phyloP scores from a whole-genome alignment of 2,329 filamentous ascomycete species.

The Botryotinia narcissicola region DNA sequence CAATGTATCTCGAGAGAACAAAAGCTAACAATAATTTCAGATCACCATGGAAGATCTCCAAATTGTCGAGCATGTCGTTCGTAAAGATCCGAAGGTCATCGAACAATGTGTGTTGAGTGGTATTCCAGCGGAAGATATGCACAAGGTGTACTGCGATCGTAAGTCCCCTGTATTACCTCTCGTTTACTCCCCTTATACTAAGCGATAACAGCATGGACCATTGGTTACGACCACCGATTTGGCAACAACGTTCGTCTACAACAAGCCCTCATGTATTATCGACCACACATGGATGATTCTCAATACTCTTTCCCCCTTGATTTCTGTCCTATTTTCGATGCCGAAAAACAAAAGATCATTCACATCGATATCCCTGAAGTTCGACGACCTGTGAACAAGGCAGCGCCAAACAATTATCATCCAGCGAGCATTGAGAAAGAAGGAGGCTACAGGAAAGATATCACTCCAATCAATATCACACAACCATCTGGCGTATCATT shows the following conservation, averaged over 20 bases:
- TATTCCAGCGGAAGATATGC: slow-evolving; percentile 78
- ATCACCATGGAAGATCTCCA: slow-evolving; percentile 91
- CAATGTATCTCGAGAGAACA: neutral
- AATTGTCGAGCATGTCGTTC: slow-evolving; percentile 71
- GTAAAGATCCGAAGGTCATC: slow-evolving; percentile 81
- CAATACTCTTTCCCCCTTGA: slow-evolving; percentile 91
- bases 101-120: slow-evolving; percentile 85
- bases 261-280: slow-evolving; percentile 94
- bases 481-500: slow-evolving; percentile 90
- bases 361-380: slow-evolving; percentile 67
- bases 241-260: slow-evolving; percentile 77
- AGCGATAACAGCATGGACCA: slow-evolving; percentile 71
- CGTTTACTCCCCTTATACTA: slow-evolving; percentile 21
- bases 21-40: slow-evolving; percentile 41
- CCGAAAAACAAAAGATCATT: slow-evolving; percentile 65
- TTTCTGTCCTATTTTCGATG: slow-evolving; percentile 89
- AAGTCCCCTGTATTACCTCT: slow-evolving; percentile 39
- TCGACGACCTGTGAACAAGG: slow-evolving; percentile 70
- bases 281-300: slow-evolving; percentile 78
- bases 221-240: slow-evolving; percentile 89
- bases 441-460: slow-evolving; percentile 71
- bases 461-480: slow-evolving; percentile 85
- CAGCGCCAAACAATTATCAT: slow-evolving; percentile 75
- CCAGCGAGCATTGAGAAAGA: slow-evolving; percentile 67
- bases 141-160: slow-evolving; percentile 94